Conservation (phyloP, 306 rosid genomes). For the Ormosia emarginata region DNA sequence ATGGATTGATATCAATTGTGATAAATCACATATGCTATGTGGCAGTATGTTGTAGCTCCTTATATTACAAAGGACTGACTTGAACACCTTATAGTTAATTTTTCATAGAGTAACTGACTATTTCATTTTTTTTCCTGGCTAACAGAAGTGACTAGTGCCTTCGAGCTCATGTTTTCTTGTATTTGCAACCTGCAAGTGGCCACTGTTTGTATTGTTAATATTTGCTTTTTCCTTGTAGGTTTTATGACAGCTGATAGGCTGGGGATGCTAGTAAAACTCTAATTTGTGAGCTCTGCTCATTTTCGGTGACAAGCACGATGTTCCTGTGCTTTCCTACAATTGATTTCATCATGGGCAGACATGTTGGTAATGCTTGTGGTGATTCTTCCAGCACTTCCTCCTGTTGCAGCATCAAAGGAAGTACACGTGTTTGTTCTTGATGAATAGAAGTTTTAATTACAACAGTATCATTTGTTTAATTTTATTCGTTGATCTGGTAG, state of each 20-base stretch:
- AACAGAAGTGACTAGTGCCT: background rate
- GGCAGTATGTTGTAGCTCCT: background rate
- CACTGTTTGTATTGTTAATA: slow-evolving; percentile 1
- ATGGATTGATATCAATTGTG: background rate
- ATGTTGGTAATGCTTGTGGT: slow-evolving; percentile 1
- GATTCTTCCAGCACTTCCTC: slow-evolving; percentile 8
- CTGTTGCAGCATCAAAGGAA: background rate
- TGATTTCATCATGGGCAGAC: slow-evolving; percentile 5
- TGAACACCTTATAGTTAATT: background rate
- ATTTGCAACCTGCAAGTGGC: background rate
- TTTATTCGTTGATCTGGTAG: slow-evolving; percentile 16
- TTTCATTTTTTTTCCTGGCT: background rate
- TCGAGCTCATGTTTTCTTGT: background rate
- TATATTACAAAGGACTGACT: background rate
- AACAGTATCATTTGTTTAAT: slow-evolving; percentile 5
- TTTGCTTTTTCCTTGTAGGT: slow-evolving; percentile 7
- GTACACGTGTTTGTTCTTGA: background rate
- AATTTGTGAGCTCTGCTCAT: background rate
- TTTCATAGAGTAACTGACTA: background rate
- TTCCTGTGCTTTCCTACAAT: background rate
- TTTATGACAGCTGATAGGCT: background rate
- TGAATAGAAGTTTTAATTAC: background rate
- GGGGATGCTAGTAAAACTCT: background rate
- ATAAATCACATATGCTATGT: background rate
- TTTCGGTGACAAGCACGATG: slow-evolving; percentile 10